These are phyloP conservation scores for Neonectria sp. DNA, from an alignment of 2,329 filamentous ascomycete genomes.

Conservation along the genomic window DNA sequence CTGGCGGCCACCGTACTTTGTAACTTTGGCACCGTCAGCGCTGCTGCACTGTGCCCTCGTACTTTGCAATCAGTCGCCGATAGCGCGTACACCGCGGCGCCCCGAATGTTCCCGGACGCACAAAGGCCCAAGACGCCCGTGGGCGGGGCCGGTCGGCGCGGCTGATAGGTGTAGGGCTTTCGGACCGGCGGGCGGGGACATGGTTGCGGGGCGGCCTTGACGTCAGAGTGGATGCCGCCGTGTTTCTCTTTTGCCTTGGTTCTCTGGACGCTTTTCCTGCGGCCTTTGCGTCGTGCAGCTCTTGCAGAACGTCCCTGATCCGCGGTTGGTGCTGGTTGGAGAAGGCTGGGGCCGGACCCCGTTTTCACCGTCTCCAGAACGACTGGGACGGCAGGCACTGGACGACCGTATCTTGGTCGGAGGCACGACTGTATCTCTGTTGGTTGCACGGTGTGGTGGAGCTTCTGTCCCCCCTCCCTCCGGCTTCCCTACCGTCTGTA, in stretches of 20 bases:
- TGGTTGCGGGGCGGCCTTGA: slow-evolving; percentile 41
- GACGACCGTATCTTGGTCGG: neutral
- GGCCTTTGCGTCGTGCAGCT: slow-evolving; percentile 8
- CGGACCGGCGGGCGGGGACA: slow-evolving; percentile 36
- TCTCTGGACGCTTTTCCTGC: slow-evolving; percentile 6
- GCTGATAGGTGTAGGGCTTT: slow-evolving; percentile 47
- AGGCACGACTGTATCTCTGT: slow-evolving; percentile 14
- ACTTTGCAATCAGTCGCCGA: slow-evolving; percentile 29
- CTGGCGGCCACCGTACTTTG: neutral
- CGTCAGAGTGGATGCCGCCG: slow-evolving; percentile 48
- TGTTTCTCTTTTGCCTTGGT: slow-evolving; percentile 2
- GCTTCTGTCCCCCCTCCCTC: slow-evolving; percentile 3
- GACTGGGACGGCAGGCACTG: slow-evolving; percentile 11
- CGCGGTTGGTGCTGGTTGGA: slow-evolving; percentile 18
- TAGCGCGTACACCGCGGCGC: slow-evolving; percentile 26
- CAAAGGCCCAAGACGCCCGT: slow-evolving; percentile 9
- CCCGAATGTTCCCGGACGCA: slow-evolving; percentile 27
- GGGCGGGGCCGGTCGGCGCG: slow-evolving; percentile 46
- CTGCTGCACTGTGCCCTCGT: no score
- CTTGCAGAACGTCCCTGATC: slow-evolving; percentile 13
- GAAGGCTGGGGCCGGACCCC: slow-evolving; percentile 22
- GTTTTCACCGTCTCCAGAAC: slow-evolving; percentile 35
- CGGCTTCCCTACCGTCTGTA: slow-evolving; percentile 1
- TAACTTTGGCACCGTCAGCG: no score
- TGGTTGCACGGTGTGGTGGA: slow-evolving; percentile 24